Base-by-base conservation (phyloP, 257 asterid species). In the Orobanche coerulescens region DNA sequence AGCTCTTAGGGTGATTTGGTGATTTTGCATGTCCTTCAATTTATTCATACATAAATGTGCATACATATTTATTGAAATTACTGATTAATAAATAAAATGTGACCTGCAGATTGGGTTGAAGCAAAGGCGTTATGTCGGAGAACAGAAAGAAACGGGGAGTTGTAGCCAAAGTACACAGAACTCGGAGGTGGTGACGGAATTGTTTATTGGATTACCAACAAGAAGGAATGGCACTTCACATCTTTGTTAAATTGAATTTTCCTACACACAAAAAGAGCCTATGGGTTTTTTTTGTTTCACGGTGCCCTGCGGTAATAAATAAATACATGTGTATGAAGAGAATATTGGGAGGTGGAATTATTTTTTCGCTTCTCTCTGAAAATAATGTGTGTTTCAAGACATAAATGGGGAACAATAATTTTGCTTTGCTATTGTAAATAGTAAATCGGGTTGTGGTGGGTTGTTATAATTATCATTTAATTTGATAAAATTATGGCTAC, bases 151-250 rank as follows among this genome's bases (percentile, higher is more conserved):
- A 43, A 57, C 46, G 19, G 65, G 60, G 48, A 56, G 40, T 33
- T 34, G 52, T 50, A 66, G 51, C 60, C 60, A 26, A 44, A 56
- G 65, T 3, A 43, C 64, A 66, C 6, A 25, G 37, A 53, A 64
- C 56, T 18, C 64, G 20, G 62, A 66, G 49, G 57, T 67, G 23
- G 65, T 31, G 15, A 67, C 72, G 44, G 59, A 67, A 24, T 23
- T 67, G 53, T 67, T 67, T 47, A 67, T 67, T 11, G 72, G 72
- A 42, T 53, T 37, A 25, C 72, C 72, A 33, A 12, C 24, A 12
- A 66, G 44, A 46, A 59, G 66, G 61, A 58, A 30, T 25, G 42
- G 30, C 40, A 39, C 28, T 46, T 58, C 51, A 33, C 4, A 7
- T 5, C 44, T 14, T 14, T 16, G 1, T 37, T 30, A n/a, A n/a